Conservation (phyloP, 2,329 filamentous ascomycete species). For the Metarhizium brunneum region DNA sequence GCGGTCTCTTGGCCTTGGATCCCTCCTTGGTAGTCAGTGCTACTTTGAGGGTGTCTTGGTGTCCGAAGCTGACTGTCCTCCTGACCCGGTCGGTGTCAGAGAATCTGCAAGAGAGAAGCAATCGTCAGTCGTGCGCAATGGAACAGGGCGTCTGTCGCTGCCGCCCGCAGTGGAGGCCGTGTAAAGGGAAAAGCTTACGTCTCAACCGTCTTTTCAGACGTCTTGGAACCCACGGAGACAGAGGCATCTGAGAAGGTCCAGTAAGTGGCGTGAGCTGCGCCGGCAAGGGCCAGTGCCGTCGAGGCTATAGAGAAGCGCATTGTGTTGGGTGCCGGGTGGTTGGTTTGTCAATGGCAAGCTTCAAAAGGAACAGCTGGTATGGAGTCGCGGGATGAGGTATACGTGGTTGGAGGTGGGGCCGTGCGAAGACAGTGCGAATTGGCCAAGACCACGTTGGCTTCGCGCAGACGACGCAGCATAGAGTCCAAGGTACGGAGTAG, state of each 20-base stretch:
- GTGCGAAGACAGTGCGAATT: conserved; percentile 5
- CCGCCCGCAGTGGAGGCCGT: too few relatives aligned
- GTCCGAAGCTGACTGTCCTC: conserved; percentile 54
- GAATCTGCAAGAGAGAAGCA: conserved; percentile 35
- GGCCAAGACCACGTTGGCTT: background rate
- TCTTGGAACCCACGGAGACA: conserved; percentile 57
- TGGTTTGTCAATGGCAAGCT: conserved; percentile 8
- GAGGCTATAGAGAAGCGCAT: conserved; percentile 30
- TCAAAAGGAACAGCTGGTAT: conserved; percentile 20
- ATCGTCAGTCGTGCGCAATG: background rate
- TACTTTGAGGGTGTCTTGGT: conserved; percentile 70
- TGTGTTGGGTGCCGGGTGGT: conserved; percentile 12
- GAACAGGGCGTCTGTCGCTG: background rate
- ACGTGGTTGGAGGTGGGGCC: conserved; percentile 13
- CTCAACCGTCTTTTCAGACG: conserved; percentile 52
- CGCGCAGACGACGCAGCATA: too few relatives aligned
- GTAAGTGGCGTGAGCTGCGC: conserved; percentile 41
- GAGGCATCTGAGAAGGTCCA: conserved; percentile 71
- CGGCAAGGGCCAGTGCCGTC: conserved; percentile 36
- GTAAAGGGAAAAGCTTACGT: conserved; percentile 39
- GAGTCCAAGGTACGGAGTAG: too few relatives aligned
- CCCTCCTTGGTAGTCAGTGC: conserved; percentile 72
- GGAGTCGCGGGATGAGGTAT: conserved; percentile 8
- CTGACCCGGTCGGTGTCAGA: conserved; percentile 49
- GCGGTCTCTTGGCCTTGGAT: conserved; percentile 71